Base-by-base conservation (phyloP, 345 rosid genomes). In the Mallotus nudiflorus region DNA sequence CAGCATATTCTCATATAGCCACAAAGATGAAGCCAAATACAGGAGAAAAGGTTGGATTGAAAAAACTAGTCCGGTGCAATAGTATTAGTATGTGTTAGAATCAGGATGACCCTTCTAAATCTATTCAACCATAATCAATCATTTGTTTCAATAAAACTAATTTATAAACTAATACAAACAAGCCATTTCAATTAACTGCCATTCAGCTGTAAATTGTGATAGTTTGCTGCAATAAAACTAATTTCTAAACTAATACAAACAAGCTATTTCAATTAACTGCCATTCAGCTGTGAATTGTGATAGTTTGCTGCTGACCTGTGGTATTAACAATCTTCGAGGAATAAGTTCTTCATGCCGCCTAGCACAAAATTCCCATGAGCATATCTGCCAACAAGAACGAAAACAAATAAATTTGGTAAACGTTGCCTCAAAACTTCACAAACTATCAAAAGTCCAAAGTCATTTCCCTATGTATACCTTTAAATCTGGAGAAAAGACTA, bases 361-460 rank as follows among this genome's bases (percentile, higher is more conserved):
- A 66, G 99, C 98, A 82, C 99, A 95, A 85, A 95, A 95, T 62
- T 92, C 99, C 99, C 99, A 95, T 28, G 94, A 90, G 75, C 90
- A 89, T 75, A 95, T 95, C 99, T 95, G 83, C 59, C 8, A 15
- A 60, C 69, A 52, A 49, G 18, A 42, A 74, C 20, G 46, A 60
- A 65, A 73, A 46, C 14, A 66, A 22, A 72, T 9, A 29, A 46
- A 28, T 12, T 57, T 52, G 39, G 46, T 66, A 35, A 63, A 65
- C 11, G 33, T 46, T 12, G 20, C 57, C 39, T 16, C 40, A 51
- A 51, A 6, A 73, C 51, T 20, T 42, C n/a, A 20, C 37, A 72
- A 53, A 29, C 29, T 31, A 12, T 11, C 15, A 62, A 59, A 58
- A 65, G 25, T 19, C 12, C 46, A 70, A 45, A 1, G 22, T 22